Base-by-base conservation (phyloP, 1,139 yeast species). In the Arxiozyma telluris region DNA sequence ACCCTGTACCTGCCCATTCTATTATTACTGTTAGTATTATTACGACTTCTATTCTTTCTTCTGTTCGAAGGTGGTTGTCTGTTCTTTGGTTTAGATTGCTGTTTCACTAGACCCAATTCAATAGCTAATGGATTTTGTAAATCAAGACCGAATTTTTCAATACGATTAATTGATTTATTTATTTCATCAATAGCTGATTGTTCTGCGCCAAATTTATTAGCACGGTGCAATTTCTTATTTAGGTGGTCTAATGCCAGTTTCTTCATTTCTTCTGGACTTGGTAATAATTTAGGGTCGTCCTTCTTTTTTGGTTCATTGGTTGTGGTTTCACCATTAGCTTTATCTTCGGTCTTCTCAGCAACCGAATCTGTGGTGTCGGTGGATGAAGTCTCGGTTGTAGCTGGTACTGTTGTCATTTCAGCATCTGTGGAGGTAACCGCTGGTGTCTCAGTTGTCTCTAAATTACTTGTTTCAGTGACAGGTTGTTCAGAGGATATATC, bases 81-180 rank as follows among this genome's bases (percentile, higher is more conserved):
- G 23, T 48, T 54, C 17, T 49, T 50, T 25, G 51, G 49, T 12
- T 44, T 50, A 39, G 50, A 46, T 22, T 47, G 50, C 22, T 57
- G 56, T 47, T 54, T 56, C 41, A 66, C 71, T 54, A 82, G 67
- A 0, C 90, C 90, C 53, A 85, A 74, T 65, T 84, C 90, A 60
- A 73, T 74, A 41, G 90, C 89, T 60, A 85, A 73, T 9, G 84
- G 78, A 50, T 87, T 82, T 54, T 84, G 84, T 38, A 77, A 70
- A 58, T 84, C 86, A 54, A 89, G 81, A 25, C 97, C 98, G 65
- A 89, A 90, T 73, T 87, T 88, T 66, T 84, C 85, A 59, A 89
- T 82, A 64, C 97, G 80, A 41, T 75, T 76, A 63, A 87, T 76
- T 60, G 86, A 78, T 70, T 81, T 73, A 67, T 83, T 75, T 69